These are phyloP conservation scores for Amaranthus tricolor DNA, from an alignment of 179 eudicot species.

Conservation along the genomic window DNA sequence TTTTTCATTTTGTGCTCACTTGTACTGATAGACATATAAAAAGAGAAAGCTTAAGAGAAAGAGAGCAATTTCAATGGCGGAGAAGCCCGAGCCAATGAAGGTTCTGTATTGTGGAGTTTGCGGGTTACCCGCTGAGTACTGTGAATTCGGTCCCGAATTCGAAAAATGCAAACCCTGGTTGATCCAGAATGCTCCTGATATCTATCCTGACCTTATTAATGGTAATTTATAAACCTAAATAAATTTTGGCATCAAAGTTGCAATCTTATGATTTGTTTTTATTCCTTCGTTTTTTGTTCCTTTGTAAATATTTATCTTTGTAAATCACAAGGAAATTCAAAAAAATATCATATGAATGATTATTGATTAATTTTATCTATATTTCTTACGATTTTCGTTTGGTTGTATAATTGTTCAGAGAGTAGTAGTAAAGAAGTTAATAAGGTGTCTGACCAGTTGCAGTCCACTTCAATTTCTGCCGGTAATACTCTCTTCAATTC, in stretches of 20 bases:
- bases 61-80: slow-evolving; percentile 50
- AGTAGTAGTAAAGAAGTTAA: slow-evolving; percentile 51
- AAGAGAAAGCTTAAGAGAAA: slow-evolving; percentile 5
- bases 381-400: too few relatives aligned
- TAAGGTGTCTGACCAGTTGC: slow-evolving; percentile 62
- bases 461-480: slow-evolving; percentile 61
- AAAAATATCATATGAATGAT: neutral
- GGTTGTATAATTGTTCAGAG: slow-evolving; percentile 28
- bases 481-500: slow-evolving; percentile 29
- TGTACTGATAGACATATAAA: neutral
- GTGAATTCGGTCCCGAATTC: slow-evolving; percentile 89
- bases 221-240: slow-evolving; percentile 30
- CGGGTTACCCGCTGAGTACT: slow-evolving; percentile 85
- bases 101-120: slow-evolving; percentile 83
- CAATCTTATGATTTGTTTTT: too few relatives aligned
- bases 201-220: slow-evolving; percentile 72
- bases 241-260: too few relatives aligned
- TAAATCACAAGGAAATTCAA: neutral
- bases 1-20: slow-evolving; percentile 4
- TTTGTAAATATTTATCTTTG: neutral
- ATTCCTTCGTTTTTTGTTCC: neutral
- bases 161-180: slow-evolving; percentile 92
- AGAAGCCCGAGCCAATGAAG: slow-evolving; percentile 61
- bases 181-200: slow-evolving; percentile 67
- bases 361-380: neutral